Percentiles rank a stretch among this genome's conserved stretches.
Evolutionary conservation across 2,329 filamentous ascomycete genomes (phyloP).

Genomic region (Balansia obtecta): DNA sequence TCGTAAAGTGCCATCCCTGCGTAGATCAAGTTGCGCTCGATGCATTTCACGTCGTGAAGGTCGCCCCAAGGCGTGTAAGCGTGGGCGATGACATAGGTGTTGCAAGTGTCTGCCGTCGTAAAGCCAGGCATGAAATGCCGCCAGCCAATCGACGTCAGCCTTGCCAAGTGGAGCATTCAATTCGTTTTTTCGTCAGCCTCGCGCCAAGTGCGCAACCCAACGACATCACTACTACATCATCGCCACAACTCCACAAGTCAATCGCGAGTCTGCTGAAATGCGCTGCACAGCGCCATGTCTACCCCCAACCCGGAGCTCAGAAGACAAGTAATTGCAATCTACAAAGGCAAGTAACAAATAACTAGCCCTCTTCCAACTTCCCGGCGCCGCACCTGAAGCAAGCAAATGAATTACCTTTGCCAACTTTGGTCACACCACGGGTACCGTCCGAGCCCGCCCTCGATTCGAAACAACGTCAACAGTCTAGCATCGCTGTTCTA

Average conservation of each 20-base stretch:
- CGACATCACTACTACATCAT: neutral
- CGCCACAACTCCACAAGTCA: neutral
- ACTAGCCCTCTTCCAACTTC: neutral
- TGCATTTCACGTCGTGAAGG: too few species aligned
- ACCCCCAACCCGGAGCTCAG: slow-evolving; percentile 46
- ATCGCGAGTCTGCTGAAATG: neutral
- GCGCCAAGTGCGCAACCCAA: neutral
- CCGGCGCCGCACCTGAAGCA: neutral
- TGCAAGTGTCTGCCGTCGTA: too few species aligned
- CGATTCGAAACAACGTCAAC: neutral
- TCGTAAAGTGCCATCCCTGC: too few species aligned
- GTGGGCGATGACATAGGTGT: too few species aligned
- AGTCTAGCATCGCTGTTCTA: neutral
- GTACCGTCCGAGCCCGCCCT: neutral
- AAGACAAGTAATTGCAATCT: slow-evolving; percentile 69
- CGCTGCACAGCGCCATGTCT: slow-evolving; percentile 12
- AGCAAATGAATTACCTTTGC: neutral
- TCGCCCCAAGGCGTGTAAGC: too few species aligned
- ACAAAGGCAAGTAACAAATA: slow-evolving; percentile 55
- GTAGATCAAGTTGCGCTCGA: too few species aligned
- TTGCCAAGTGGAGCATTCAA: neutral
- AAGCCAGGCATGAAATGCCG: too few species aligned
- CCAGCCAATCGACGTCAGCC: too few species aligned
- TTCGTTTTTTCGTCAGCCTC: neutral
- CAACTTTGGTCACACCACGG: neutral